Percentiles rank a stretch among this genome's conserved stretches.
phyloP scores from a whole-genome alignment of 352 stramenopile genomes.

The Pythium vanterpoolii region DNA sequence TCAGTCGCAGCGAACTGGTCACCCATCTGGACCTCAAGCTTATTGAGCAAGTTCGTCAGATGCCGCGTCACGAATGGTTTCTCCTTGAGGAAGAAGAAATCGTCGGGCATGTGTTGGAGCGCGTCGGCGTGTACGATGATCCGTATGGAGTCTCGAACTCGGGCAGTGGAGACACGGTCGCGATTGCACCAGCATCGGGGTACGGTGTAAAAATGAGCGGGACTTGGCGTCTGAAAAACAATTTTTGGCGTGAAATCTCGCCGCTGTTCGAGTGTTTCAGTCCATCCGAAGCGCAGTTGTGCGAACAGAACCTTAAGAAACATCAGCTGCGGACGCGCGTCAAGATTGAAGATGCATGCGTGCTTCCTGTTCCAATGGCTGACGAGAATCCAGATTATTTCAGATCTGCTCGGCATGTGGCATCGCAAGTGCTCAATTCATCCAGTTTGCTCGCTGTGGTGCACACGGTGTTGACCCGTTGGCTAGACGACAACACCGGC shows the following conservation, averaged over 20 bases:
- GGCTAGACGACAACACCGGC: constrained; percentile 9
- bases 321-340: constrained; percentile 18
- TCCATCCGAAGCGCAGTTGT: constrained; percentile 63
- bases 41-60: constrained; percentile 71
- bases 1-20: constrained; percentile 64
- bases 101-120: constrained; percentile 56
- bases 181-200: constrained; percentile 24
- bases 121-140: constrained; percentile 61
- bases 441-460: constrained; percentile 39
- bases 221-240: constrained; percentile 55
- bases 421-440: constrained; percentile 42
- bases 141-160: constrained; percentile 16
- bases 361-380: background rate
- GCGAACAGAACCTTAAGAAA: constrained; percentile 71
- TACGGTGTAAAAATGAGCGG: constrained; percentile 73
- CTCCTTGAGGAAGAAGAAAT: constrained; percentile 79
- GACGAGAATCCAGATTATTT: constrained; percentile 5
- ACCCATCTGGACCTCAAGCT: constrained; percentile 67
- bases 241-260: constrained; percentile 54
- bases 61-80: constrained; percentile 43
- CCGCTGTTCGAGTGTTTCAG: constrained; percentile 78
- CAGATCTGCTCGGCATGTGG: constrained; percentile 6
- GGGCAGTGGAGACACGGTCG: constrained; percentile 7
- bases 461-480: constrained; percentile 43
- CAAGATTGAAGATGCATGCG: constrained; percentile 12